Base-by-base conservation (phyloP, 73 alveolate genomes). In the Diophrys sp. region DNA sequence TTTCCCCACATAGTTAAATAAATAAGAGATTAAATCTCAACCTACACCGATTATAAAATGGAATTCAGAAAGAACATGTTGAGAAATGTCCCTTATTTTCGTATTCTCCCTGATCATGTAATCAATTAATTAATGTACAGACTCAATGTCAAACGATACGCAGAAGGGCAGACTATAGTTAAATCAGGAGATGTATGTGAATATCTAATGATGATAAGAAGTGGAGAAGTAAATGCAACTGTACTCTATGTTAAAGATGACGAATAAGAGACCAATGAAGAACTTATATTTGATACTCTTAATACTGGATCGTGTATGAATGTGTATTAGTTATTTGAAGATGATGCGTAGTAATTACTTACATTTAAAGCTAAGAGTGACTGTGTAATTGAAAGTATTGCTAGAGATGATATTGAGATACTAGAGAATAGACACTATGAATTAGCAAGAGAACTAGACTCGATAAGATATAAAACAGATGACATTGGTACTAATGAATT, bases 261-360 rank as follows among this genome's bases (percentile, higher is more conserved):
- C 24, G 73, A 67, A 54, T 71, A 28, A 0, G 55, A 25, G 8
- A 30, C 25, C 1, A 72, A 56, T 0, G 80, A 70, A 25, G 87
- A 80, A 55, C 31, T 27, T 23, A 27, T 73, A 18, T 86, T 86
- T 74, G 93, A 78, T 56, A 18, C 33, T 1, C 83, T 86, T 14
- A 86, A 86, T 69, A 73, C 82, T 29, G 93, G 93, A 8, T 79
- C 89, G 2, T 71, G 89, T 25, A 77, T 86, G 57, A 70, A 88
- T 56, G 89, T 86, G 8, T 78, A 79, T 67, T 54, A 84, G 1
- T 86, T 86, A 56, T 72, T 86, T 23, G 73, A 77, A 14, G 89
- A 84, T 31, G 83, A 80, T 25, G 87, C 93, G 0, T 29, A 79
- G 33, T 77, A 86, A 54, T 71, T 86, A 31, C 68, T 78, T 31